These are phyloP conservation scores for Emmonsiellopsis sp. DNA, from an alignment of 2,329 filamentous ascomycete species.

Conservation along the genomic window DNA sequence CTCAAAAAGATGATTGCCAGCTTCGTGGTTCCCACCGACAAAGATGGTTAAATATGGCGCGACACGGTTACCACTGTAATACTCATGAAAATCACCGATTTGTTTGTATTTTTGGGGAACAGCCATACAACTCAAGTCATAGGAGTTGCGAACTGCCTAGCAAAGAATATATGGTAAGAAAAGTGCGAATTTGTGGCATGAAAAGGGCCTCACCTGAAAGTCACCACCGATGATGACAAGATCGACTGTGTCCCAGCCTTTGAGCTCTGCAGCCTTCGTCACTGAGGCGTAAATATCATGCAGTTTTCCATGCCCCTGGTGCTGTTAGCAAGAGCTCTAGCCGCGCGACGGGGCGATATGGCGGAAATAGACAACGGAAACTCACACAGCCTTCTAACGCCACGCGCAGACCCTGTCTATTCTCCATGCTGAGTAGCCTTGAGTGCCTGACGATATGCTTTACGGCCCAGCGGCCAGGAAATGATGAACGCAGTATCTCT, in stretches of 20 bases:
- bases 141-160: constrained; percentile 76
- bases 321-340: neutral
- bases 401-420: constrained; percentile 49
- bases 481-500: too few species aligned
- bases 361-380: constrained; percentile 10
- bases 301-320: constrained; percentile 79
- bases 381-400: constrained; percentile 82
- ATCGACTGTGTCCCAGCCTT: constrained; percentile 75
- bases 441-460: neutral
- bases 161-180: constrained; percentile 8
- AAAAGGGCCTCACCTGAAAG: constrained; percentile 58
- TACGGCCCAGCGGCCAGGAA: neutral
- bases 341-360: constrained; percentile 7
- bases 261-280: constrained; percentile 55
- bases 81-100: constrained; percentile 87
- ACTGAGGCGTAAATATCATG: constrained; percentile 85
- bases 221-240: constrained; percentile 91
- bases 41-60: constrained; percentile 90
- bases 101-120: constrained; percentile 80
- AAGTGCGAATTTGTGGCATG: neutral
- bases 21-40: constrained; percentile 91
- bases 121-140: constrained; percentile 80
- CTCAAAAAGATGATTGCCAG: constrained; percentile 81
- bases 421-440: neutral
- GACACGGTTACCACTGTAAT: constrained; percentile 68